Conservation (phyloP, 139 green algal species). For the Trebouxia sp. region DNA sequence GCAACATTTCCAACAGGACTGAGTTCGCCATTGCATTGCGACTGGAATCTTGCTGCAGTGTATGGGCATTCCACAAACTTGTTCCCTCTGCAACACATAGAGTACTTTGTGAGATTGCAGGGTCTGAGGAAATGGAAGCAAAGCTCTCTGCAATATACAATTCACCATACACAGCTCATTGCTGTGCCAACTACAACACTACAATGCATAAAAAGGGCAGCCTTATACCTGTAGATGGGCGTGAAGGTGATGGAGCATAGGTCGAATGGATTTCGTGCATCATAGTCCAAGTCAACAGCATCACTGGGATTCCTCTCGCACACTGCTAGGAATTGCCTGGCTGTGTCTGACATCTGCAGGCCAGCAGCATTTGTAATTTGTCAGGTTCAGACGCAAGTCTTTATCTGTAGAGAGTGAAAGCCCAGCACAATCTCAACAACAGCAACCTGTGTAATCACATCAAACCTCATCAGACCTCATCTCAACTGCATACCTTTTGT, state of each 20-base stretch:
- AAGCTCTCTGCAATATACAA: not conserved
- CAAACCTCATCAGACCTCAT: not conserved
- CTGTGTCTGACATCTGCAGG: conserved; percentile 71
- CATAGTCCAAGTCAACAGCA: conserved; percentile 90
- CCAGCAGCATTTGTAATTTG: not conserved
- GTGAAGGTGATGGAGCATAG: conserved; percentile 92
- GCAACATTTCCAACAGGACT: conserved; percentile 86
- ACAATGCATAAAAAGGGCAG: not conserved
- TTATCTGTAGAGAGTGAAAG: not conserved
- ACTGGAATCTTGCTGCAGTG: conserved; percentile 87
- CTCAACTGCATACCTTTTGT: conserved; percentile 66
- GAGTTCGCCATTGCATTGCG: conserved; percentile 81
- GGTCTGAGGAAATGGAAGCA: not conserved
- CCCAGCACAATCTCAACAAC: not conserved
- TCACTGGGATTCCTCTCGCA: conserved; percentile 93
- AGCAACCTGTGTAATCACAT: not conserved
- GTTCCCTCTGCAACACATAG: conserved; percentile 35
- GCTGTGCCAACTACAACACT: not conserved
- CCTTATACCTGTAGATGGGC: conserved; percentile 88
- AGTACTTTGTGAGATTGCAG: not conserved
- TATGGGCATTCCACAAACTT: conserved; percentile 78
- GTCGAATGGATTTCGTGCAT: conserved; percentile 98
- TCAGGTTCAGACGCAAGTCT: not conserved
- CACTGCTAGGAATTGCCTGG: conserved; percentile 86
- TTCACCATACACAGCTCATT: not conserved